A percentile compares a stretch with the other conserved stretches of the same genome.
Evolutionary conservation across 495 filamentous ascomycete genomes (phyloP).

Genomic region (Daldinia vernicosa): DNA sequence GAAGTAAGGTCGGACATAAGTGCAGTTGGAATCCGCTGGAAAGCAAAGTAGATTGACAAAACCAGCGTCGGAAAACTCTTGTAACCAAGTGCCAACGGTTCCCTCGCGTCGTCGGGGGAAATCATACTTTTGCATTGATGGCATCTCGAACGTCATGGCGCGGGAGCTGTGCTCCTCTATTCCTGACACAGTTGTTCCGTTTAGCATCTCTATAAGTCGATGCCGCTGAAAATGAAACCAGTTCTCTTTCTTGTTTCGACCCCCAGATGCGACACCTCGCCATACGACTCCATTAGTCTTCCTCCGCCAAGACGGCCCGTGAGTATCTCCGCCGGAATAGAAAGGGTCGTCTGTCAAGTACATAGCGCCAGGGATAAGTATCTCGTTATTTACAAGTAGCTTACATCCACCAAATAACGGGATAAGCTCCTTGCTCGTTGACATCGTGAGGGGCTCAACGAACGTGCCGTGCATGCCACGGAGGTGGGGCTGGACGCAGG

Average conservation of each 20-base stretch:
- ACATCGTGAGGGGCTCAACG: slow-evolving; percentile 68
- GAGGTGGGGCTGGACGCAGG: slow-evolving; percentile 66
- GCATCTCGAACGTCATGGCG: slow-evolving; percentile 53
- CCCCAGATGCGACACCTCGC: slow-evolving; percentile 76
- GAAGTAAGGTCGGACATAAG: slow-evolving; percentile 53
- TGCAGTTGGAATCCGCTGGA: slow-evolving; percentile 48
- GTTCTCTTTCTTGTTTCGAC: slow-evolving; percentile 67
- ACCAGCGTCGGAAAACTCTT: slow-evolving; percentile 49
- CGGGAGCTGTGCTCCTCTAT: slow-evolving; percentile 49
- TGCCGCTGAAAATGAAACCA: slow-evolving; percentile 78
- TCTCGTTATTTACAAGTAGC: slow-evolving; percentile 80
- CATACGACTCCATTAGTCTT: slow-evolving; percentile 69
- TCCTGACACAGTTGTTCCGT: slow-evolving; percentile 63
- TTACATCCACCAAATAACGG: slow-evolving; percentile 83
- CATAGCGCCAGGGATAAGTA: slow-evolving; percentile 80
- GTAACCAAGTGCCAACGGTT: slow-evolving; percentile 52
- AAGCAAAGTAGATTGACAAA: slow-evolving; percentile 53
- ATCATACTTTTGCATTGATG: slow-evolving; percentile 47
- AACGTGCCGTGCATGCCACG: slow-evolving; percentile 74
- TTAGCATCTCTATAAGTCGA: slow-evolving; percentile 75
- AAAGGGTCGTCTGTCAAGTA: slow-evolving; percentile 72
- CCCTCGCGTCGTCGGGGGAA: slow-evolving; percentile 40
- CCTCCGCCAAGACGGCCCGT: slow-evolving; percentile 63
- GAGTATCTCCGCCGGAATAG: slow-evolving; percentile 63
- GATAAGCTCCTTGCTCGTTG: slow-evolving; percentile 64